These are phyloP conservation scores for Candida sanyaensis DNA, from an alignment of 1,139 yeast genomes.

Conservation along the genomic window DNA sequence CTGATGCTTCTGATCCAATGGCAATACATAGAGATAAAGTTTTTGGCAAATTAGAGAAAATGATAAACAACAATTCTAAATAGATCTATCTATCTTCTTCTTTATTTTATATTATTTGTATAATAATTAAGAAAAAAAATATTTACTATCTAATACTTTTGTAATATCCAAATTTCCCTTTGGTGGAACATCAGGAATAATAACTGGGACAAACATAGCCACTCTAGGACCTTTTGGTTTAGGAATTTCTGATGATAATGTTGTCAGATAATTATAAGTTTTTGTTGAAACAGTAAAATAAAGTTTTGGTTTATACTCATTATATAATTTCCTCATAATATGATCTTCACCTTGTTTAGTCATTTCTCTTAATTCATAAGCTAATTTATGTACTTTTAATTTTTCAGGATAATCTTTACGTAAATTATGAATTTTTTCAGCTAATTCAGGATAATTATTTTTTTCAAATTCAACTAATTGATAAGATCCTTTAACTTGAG, in stretches of 20 bases:
- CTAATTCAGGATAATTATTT: constrained; percentile 20
- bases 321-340: constrained; percentile 15
- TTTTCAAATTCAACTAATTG: constrained; percentile 39
- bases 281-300: constrained; percentile 15
- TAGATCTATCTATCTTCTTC: no score
- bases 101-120: no score
- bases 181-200: constrained; percentile 29
- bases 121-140: constrained; percentile 31
- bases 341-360: constrained; percentile 5
- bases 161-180: constrained; percentile 36
- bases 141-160: constrained; percentile 33
- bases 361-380: constrained; percentile 17
- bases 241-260: not conserved
- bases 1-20: constrained; percentile 58
- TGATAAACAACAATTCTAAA: constrained; percentile 30
- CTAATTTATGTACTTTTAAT: constrained; percentile 15
- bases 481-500: constrained; percentile 24
- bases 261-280: constrained; percentile 2
- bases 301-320: constrained; percentile 23
- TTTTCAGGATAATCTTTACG: constrained; percentile 16
- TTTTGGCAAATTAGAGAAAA: constrained; percentile 54
- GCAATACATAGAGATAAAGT: constrained; percentile 66
- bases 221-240: not conserved
- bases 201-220: constrained; percentile 28
- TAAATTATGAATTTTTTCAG: constrained; percentile 12